Conservation (phyloP, 2,329 filamentous ascomycete genomes). For the Xylariaceae sp. region DNA sequence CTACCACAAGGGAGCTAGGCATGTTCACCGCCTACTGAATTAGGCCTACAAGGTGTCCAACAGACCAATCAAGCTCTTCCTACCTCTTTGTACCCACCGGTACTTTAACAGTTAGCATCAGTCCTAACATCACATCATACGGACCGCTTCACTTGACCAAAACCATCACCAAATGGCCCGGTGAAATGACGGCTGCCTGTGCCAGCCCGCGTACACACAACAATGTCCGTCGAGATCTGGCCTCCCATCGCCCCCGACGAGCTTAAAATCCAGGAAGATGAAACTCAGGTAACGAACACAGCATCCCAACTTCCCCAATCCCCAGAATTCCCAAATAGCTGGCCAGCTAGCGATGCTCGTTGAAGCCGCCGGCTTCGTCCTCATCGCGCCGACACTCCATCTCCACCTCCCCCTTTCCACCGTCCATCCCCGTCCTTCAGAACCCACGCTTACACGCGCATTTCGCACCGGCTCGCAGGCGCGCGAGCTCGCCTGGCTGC, state of each 20-base stretch:
- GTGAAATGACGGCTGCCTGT: slow-evolving; percentile 34
- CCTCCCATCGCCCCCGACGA: slow-evolving; percentile 54
- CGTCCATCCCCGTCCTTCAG: not conserved
- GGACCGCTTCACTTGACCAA: not conserved
- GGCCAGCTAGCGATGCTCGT: slow-evolving; percentile 35
- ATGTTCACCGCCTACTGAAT: slow-evolving; percentile 10
- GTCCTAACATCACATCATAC: slow-evolving; percentile 10
- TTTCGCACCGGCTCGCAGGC: slow-evolving; percentile 18
- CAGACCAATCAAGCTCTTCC: slow-evolving; percentile 12
- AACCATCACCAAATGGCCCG: slow-evolving; percentile 7
- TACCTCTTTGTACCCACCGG: not conserved
- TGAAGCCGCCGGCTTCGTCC: slow-evolving; percentile 31
- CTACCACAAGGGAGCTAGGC: not conserved
- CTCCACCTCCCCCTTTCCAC: not conserved
- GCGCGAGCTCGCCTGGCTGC: slow-evolving; percentile 59
- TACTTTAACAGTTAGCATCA: not conserved
- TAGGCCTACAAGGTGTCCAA: not conserved
- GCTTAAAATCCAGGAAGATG: slow-evolving; percentile 53
- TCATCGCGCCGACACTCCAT: slow-evolving; percentile 26
- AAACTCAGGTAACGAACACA: slow-evolving; percentile 53
- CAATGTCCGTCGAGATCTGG: slow-evolving; percentile 64
- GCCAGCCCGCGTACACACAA: slow-evolving; percentile 17
- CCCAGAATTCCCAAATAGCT: not conserved
- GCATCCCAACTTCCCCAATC: too few relatives aligned
- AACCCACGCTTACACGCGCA: slow-evolving; percentile 13